These are phyloP conservation scores for Penium margaritaceum DNA, from an alignment of 139 green algal genomes.

Conservation along the genomic window DNA sequence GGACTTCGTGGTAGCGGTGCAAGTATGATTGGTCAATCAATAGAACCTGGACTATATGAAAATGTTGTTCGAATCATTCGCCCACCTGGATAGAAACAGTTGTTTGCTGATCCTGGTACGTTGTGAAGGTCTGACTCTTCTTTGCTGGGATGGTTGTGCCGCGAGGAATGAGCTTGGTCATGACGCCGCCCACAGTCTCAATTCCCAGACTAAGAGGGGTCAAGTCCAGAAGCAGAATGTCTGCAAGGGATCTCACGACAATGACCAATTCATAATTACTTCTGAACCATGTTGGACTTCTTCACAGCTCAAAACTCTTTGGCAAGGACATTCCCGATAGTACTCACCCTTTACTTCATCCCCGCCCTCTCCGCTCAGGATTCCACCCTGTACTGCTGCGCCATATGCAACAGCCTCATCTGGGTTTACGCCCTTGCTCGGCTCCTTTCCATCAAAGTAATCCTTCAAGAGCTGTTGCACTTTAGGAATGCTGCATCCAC, in stretches of 20 bases:
- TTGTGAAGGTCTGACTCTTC: constrained; percentile 97
- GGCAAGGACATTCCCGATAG: too few relatives aligned
- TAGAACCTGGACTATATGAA: too few relatives aligned
- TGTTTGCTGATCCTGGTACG: constrained; percentile 91
- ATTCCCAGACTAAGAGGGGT: constrained; percentile 58
- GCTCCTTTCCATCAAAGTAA: constrained; percentile 62
- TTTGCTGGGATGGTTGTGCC: constrained; percentile 83
- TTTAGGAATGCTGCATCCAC: constrained; percentile 60
- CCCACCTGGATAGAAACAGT: constrained; percentile 56
- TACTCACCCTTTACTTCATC: constrained; percentile 58
- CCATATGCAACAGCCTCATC: constrained; percentile 61
- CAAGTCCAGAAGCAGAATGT: constrained; percentile 70
- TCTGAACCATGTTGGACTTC: too few relatives aligned
- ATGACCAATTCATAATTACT: too few relatives aligned
- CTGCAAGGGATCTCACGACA: too few relatives aligned
- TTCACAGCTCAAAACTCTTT: too few relatives aligned
- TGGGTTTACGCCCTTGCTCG: constrained; percentile 61
- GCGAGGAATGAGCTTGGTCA: constrained; percentile 60
- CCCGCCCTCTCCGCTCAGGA: constrained; percentile 69
- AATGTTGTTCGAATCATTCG: too few relatives aligned
- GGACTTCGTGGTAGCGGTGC: too few relatives aligned
- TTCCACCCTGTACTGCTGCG: constrained; percentile 67
- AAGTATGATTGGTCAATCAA: too few relatives aligned
- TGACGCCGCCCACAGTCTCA: constrained; percentile 57
- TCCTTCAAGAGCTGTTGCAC: constrained; percentile 86